Evolutionary conservation across 192 early-diverging fungal genomes (phyloP).

Genomic region (Backusella morwellensis): DNA sequence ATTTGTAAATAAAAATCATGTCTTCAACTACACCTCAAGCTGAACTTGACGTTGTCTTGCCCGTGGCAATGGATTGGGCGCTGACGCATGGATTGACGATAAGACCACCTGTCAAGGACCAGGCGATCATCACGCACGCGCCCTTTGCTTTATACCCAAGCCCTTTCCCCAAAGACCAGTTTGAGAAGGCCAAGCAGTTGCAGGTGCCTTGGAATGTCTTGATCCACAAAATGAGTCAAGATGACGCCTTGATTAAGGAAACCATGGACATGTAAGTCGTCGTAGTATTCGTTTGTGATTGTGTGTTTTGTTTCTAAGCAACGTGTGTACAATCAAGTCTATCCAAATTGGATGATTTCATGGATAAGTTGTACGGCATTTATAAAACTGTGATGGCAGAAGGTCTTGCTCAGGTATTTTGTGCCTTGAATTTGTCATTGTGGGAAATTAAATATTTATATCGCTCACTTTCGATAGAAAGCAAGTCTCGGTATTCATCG

Average conservation of each 20-base stretch:
- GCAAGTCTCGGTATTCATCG: constrained; percentile 85
- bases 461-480: constrained; percentile 27
- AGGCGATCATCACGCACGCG: constrained; percentile 66
- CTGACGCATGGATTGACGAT: constrained; percentile 81
- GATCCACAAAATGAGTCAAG: constrained; percentile 74
- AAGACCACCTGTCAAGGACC: constrained; percentile 49
- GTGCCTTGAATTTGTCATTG: not conserved
- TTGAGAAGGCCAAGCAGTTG: constrained; percentile 67
- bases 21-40: constrained; percentile 16
- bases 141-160: constrained; percentile 87
- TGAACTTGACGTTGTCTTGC: constrained; percentile 43
- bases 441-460: too few relatives aligned
- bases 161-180: constrained; percentile 72
- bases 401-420: constrained; percentile 56
- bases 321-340: constrained; percentile 40
- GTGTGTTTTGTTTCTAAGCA: too few relatives aligned
- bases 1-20: not conserved
- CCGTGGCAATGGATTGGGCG: constrained; percentile 79
- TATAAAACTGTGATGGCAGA: constrained; percentile 64
- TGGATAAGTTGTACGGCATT: constrained; percentile 69
- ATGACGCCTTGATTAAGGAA: constrained; percentile 73
- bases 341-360: constrained; percentile 83
- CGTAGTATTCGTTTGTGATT: not conserved
- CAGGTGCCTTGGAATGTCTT: constrained; percentile 82
- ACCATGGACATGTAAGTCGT: constrained; percentile 63